Evolutionary conservation across 2,329 filamentous ascomycete species (phyloP), one percentile per base, ranked within the genome.

Genomic region (Sporothrix protearum): DNA sequence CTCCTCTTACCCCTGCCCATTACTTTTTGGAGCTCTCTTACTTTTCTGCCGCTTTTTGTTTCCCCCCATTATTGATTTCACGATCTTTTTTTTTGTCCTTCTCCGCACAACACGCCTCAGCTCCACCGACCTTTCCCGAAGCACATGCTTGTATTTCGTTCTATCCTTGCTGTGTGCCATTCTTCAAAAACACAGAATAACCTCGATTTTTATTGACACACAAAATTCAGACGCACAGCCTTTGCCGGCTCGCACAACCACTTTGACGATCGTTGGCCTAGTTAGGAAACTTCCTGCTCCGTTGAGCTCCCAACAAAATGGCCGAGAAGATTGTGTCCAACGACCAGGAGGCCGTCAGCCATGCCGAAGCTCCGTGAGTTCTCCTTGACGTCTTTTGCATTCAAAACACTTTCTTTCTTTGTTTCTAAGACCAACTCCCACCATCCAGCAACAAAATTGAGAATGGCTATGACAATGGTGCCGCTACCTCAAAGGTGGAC

Each of bases 261-360:
- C 36, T 63, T 63, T 28, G n/a, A 42, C 59, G 59, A 63, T 63
- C 36, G 9, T 45, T 45, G 59, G 59, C 59, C 22, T 22, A 22
- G 28, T 64, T 45, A 39, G 36, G 59, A 42, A 25, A 63, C 25
- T 63, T 42, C 2, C 57, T 63, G 19, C 19, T 42, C 36, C n/a
- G 8, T 42, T 16, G 36, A 64, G 36, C 36, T 64, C 36, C 59
- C 8, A 4, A 33, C 6, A 70, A 51, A 30, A 72, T 72, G 71
- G 28, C 67, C 53, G 67, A 69, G 49, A 73, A 73, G 49, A 28
- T 66, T 42, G 10, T 14, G 19, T 66, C 66, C 47, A 69, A 71
- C 64, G 70, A 71, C 64, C 39, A 68, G 22, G 25, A 28, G 22
- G 55, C 10, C 49, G 55, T 53, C 19, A 49, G 14, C 57, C 71